A percentile compares a stretch with the other conserved stretches of the same genome.
phyloP scores from a whole-genome alignment of 2,329 filamentous ascomycete species.

The Coccinonectria pachysandricola region DNA sequence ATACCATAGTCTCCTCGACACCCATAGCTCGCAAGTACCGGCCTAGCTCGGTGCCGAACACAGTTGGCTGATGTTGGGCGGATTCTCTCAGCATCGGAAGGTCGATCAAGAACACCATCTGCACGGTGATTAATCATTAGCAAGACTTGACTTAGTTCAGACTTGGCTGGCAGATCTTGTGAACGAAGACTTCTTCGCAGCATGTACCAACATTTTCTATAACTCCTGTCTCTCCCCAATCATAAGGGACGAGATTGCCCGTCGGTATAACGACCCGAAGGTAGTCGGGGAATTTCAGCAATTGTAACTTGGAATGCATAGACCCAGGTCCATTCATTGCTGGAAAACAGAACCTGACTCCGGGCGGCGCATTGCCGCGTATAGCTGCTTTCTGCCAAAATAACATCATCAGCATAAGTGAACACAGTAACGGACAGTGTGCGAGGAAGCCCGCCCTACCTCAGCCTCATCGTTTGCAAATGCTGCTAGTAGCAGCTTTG shows the following conservation, averaged over 20 bases:
- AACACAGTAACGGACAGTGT: too few species aligned
- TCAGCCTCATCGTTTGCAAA: slow-evolving; percentile 43
- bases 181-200: too few species aligned
- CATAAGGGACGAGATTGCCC: slow-evolving; percentile 74
- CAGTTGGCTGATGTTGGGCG: slow-evolving; percentile 22
- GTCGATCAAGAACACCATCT: slow-evolving; percentile 87
- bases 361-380: slow-evolving; percentile 36
- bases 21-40: slow-evolving; percentile 60
- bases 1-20: slow-evolving; percentile 52
- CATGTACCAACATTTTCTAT: slow-evolving; percentile 80
- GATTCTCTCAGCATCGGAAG: slow-evolving; percentile 51
- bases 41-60: slow-evolving; percentile 60
- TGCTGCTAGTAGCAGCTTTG: slow-evolving; percentile 52
- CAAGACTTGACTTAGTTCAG: too few species aligned
- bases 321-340: slow-evolving; percentile 61
- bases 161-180: too few species aligned
- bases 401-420: slow-evolving; percentile 10
- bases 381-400: slow-evolving; percentile 34
- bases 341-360: slow-evolving; percentile 69
- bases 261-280: slow-evolving; percentile 76
- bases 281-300: slow-evolving; percentile 67
- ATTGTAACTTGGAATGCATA: slow-evolving; percentile 93
- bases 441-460: slow-evolving; percentile 27
- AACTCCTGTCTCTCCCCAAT: slow-evolving; percentile 78
- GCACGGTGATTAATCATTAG: too few species aligned